These are phyloP conservation scores for Globisporangium middletonii DNA, from an alignment of 352 stramenopile species.

Conservation along the genomic window DNA sequence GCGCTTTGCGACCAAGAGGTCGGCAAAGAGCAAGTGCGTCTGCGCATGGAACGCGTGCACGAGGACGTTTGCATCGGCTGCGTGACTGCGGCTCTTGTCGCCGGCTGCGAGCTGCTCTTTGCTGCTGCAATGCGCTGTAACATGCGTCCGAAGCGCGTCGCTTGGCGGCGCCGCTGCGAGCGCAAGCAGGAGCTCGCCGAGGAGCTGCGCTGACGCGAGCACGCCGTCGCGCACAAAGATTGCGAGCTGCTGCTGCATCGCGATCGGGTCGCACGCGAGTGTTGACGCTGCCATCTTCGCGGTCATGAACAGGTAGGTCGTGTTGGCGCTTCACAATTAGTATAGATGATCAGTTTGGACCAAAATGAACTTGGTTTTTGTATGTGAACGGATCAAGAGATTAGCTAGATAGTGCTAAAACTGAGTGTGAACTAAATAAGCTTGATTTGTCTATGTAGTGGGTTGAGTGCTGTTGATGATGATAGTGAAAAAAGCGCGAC, in stretches of 20 bases:
- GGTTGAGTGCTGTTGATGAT: too few species aligned
- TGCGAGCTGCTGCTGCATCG: constrained; percentile 61
- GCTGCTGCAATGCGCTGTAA: not conserved
- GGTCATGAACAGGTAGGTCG: too few species aligned
- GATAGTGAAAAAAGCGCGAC: too few species aligned
- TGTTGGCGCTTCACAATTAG: too few species aligned
- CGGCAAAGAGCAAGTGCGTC: constrained; percentile 50
- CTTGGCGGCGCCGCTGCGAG: constrained; percentile 24
- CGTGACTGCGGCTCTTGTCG: not conserved
- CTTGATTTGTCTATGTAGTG: too few species aligned
- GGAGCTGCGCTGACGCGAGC: constrained; percentile 51
- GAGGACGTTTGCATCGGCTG: constrained; percentile 1
- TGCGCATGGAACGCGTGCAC: constrained; percentile 47
- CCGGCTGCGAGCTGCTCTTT: too few species aligned
- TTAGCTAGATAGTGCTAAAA: too few species aligned
- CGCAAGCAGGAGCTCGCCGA: constrained; percentile 57
- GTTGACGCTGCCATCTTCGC: too few species aligned
- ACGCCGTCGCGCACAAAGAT: constrained; percentile 40
- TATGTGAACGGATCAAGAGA: too few species aligned
- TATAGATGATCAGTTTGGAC: too few species aligned
- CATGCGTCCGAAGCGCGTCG: constrained; percentile 3
- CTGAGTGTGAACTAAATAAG: too few species aligned
- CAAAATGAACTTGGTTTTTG: too few species aligned
- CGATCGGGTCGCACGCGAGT: constrained; percentile 25
- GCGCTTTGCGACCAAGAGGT: constrained; percentile 57